These are phyloP conservation scores for Alternaria brassicicola DNA, from an alignment of 2,329 filamentous ascomycete species.

Conservation along the genomic window DNA sequence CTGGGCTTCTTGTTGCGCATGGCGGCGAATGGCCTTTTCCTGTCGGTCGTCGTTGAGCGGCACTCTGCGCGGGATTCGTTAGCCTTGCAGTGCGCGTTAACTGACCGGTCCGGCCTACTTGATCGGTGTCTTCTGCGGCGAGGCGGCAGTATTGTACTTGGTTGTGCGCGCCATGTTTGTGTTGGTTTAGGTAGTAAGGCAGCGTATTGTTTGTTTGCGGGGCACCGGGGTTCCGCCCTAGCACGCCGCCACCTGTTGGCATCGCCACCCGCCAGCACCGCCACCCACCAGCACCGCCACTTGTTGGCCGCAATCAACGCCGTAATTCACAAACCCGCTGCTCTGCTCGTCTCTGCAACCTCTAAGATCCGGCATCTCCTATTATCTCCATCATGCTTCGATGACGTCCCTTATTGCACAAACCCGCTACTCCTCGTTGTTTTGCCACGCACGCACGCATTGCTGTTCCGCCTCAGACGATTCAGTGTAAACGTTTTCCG, in stretches of 20 bases:
- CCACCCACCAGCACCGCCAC: too few species aligned
- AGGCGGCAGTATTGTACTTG: conserved; percentile 53
- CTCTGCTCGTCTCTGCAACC: neutral
- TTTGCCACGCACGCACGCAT: neutral
- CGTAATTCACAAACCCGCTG: neutral
- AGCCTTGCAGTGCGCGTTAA: neutral
- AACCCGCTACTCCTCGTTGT: neutral
- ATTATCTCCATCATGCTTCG: neutral
- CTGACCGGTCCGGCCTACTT: conserved; percentile 25
- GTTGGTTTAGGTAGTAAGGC: too few species aligned
- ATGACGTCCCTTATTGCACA: neutral
- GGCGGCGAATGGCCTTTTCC: conserved; percentile 88
- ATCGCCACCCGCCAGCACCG: too few species aligned
- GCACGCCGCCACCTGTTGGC: too few species aligned
- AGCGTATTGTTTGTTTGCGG: conserved; percentile 27
- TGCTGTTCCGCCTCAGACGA: neutral
- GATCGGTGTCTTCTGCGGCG: conserved; percentile 55
- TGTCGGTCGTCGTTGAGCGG: conserved; percentile 94
- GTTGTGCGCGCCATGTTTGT: conserved; percentile 65
- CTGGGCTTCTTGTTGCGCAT: conserved; percentile 86
- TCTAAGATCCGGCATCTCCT: neutral
- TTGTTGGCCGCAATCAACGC: too few species aligned
- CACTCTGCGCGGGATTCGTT: conserved; percentile 64
- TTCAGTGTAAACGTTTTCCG: conserved; percentile 27
- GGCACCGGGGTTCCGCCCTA: too few species aligned